Evolutionary conservation across 768 basidiomycete species (phyloP).

Genomic region (Amanita rubescens): DNA sequence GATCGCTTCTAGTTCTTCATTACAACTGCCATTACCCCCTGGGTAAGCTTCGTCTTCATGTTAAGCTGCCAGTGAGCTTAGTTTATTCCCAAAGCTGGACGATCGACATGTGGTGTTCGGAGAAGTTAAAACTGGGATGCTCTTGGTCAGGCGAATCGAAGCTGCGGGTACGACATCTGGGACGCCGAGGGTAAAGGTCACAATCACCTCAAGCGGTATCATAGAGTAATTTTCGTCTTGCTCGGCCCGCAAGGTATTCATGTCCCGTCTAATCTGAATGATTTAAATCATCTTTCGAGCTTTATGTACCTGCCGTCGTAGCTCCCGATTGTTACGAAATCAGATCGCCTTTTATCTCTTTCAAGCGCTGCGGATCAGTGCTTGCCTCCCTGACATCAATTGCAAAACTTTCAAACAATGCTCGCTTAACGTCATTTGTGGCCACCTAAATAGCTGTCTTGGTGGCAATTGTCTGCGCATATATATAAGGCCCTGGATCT

Average conservation of each 20-base stretch:
- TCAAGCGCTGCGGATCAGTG: too few species aligned
- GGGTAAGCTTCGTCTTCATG: conserved; percentile 30
- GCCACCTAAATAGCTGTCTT: background rate
- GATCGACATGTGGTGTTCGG: conserved; percentile 68
- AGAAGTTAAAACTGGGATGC: conserved; percentile 56
- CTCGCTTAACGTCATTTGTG: background rate
- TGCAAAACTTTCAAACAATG: background rate
- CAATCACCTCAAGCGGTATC: conserved; percentile 54
- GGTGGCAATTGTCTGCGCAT: background rate
- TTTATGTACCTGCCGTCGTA: background rate
- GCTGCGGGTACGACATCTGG: conserved; percentile 30
- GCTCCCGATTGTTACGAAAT: background rate
- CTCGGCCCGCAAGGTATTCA: background rate
- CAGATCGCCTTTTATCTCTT: background rate
- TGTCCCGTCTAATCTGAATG: background rate
- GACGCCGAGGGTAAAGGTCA: conserved; percentile 34
- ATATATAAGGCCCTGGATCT: background rate
- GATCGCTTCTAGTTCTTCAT: conserved; percentile 54
- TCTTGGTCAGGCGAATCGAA: conserved; percentile 59
- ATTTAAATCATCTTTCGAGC: background rate
- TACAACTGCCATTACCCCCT: conserved; percentile 63
- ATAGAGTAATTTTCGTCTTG: conserved; percentile 16
- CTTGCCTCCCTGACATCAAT: background rate
- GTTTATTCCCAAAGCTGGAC: conserved; percentile 36
- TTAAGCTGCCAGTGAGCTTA: background rate